Evolutionary conservation across 2,329 filamentous ascomycete genomes (phyloP), one percentile per base, ranked within the genome.

Genomic region (Fusarium nisikadoi): DNA sequence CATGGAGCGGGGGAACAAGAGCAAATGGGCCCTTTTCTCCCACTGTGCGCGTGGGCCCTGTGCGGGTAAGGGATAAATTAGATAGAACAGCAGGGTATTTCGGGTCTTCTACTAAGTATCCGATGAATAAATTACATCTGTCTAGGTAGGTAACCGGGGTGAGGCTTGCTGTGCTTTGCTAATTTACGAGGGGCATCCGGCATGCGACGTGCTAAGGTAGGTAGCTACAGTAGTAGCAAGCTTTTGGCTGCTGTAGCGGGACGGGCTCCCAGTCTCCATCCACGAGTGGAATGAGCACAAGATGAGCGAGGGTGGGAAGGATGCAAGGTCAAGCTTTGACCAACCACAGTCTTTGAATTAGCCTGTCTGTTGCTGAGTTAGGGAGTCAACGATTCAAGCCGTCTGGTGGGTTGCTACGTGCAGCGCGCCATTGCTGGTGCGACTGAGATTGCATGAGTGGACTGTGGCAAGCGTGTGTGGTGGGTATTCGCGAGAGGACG

Each of bases 351-450:
- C 23, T 63, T 68, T 56, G 59, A 68, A 70, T 75, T 60, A 60
- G 58, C 54, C 73, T 73, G 73, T 75, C 65, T 70, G 73, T 77
- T 77, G 73, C 75, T 77, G 68, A 76, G 75, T 77, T 77, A 62
- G 75, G 75, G 74, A 76, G 74, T 75, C 68, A 58, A 59, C 63
- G 69, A 73, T 76, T 77, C 68, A 71, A 70, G 68, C 59, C 49
- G 59, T 67, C 62, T 46, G 63, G 74, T 73, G 71, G 65, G 64
- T 68, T 64, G 65, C 67, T 25, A 59, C 63, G 65, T 72, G 64
- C 68, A 72, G 70, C 62, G 65, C 70, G 66, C 70, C 70, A 73
- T 73, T 71, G 70, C 70, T 73, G 70, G 70, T 73, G 70, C 70
- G 70, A 73, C 70, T 70, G 49, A 66, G 70, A 68, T 73, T 73